Percentiles rank a stretch among this genome's conserved stretches.
phyloP scores from a whole-genome alignment of 148 eudicot species.

The Selenicereus undatus region DNA sequence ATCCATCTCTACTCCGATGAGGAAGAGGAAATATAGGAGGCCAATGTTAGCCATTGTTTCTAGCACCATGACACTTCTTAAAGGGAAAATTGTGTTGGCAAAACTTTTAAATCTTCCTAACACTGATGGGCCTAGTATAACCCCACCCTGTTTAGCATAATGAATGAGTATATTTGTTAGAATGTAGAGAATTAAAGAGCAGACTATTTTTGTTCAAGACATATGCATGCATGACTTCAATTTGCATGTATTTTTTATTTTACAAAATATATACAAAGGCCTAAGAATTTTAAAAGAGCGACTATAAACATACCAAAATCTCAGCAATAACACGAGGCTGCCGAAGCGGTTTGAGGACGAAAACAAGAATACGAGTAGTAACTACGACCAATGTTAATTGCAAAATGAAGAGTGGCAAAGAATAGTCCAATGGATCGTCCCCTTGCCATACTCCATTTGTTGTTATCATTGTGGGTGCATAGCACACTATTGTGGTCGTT shows the following conservation, averaged over 20 bases:
- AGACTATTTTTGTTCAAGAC: not conserved
- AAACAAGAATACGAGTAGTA: slow-evolving; percentile 51
- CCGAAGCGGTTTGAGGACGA: slow-evolving; percentile 62
- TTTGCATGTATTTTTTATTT: no score
- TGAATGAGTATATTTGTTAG: not conserved
- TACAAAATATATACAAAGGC: no score
- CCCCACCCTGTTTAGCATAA: slow-evolving; percentile 45
- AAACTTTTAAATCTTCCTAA: slow-evolving; percentile 39
- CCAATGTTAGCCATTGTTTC: slow-evolving; percentile 81
- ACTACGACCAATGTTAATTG: slow-evolving; percentile 60
- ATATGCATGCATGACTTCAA: not conserved
- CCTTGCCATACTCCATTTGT: slow-evolving; percentile 83
- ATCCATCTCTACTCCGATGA: slow-evolving; percentile 73
- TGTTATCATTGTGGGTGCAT: slow-evolving; percentile 65
- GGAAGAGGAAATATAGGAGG: slow-evolving; percentile 62
- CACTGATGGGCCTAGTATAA: slow-evolving; percentile 64
- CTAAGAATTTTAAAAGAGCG: no score
- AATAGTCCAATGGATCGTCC: slow-evolving; percentile 63
- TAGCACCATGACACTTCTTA: slow-evolving; percentile 58
- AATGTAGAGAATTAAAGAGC: not conserved
- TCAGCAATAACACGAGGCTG: slow-evolving; percentile 83
- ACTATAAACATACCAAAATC: slow-evolving; percentile 50
- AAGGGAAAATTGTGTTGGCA: slow-evolving; percentile 44
- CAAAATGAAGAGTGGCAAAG: slow-evolving; percentile 65
- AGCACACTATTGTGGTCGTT: slow-evolving; percentile 39